Evolutionary conservation across 306 rosid species (phyloP).

Genomic region (Alnus rubra): DNA sequence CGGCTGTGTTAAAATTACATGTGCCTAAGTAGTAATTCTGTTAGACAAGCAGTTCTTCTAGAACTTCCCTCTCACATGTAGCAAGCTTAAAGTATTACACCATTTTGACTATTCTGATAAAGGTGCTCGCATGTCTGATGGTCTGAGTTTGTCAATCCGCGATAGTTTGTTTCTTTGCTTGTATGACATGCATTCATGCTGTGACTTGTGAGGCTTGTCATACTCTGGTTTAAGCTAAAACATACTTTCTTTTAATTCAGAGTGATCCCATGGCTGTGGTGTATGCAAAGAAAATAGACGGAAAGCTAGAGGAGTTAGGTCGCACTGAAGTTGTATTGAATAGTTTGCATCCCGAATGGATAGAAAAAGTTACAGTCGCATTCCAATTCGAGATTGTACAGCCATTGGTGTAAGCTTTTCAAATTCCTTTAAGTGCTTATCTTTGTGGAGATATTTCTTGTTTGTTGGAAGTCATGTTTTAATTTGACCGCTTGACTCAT

Average conservation of each 20-base stretch:
- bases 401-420: constrained; percentile 59
- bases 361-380: constrained; percentile 60
- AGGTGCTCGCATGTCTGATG: not conserved
- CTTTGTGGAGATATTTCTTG: constrained; percentile 13
- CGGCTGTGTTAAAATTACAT: not conserved
- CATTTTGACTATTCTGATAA: not conserved
- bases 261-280: constrained; percentile 85
- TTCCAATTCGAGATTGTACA: constrained; percentile 85
- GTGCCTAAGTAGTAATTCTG: not conserved
- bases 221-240: not conserved
- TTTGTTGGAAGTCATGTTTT: constrained; percentile 7
- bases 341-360: constrained; percentile 69
- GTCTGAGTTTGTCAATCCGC: not conserved
- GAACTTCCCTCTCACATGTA: not conserved
- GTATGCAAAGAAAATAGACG: constrained; percentile 52
- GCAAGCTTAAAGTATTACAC: not conserved
- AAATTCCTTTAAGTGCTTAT: not conserved
- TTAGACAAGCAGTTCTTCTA: not conserved
- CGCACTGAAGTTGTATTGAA: constrained; percentile 84
- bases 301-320: constrained; percentile 67
- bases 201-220: not conserved
- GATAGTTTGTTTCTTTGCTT: not conserved
- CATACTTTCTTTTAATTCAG: not conserved
- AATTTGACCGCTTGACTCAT: constrained; percentile 1
- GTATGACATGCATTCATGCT: not conserved